phyloP scores from a whole-genome alignment of 83 land plant species.

The Diphasiastrum complanatum region DNA sequence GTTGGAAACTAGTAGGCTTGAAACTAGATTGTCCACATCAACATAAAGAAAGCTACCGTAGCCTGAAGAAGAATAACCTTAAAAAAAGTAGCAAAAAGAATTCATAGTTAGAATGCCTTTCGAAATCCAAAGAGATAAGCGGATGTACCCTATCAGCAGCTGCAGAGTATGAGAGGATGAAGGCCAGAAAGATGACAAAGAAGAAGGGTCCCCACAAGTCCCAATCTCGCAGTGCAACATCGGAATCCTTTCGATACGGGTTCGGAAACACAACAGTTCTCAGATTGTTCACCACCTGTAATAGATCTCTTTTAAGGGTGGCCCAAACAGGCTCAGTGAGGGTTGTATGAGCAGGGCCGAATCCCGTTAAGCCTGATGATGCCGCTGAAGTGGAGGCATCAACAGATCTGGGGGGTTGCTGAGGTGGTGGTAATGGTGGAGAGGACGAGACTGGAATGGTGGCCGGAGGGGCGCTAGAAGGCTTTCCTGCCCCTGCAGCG shows the following conservation, averaged over 20 bases:
- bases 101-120: no score
- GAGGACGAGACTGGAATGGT: slow-evolving; percentile 51
- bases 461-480: slow-evolving; percentile 66
- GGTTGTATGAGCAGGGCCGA: slow-evolving; percentile 66
- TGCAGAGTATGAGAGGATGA: slow-evolving; percentile 77
- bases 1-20: no score
- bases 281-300: slow-evolving; percentile 71
- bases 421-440: slow-evolving; percentile 10
- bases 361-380: slow-evolving; percentile 42
- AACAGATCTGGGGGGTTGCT: neutral
- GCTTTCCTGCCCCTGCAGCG: slow-evolving; percentile 33
- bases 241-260: slow-evolving; percentile 83
- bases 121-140: no score
- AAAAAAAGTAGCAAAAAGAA: no score
- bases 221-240: slow-evolving; percentile 90
- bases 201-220: slow-evolving; percentile 98
- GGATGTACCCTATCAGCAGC: slow-evolving; percentile 64
- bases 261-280: slow-evolving; percentile 91
- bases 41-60: no score
- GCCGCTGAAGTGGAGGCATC: neutral
- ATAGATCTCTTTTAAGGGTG: slow-evolving; percentile 81
- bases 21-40: no score
- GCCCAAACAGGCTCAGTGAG: slow-evolving; percentile 96
- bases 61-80: no score
- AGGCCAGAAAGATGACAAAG: slow-evolving; percentile 84